Evolutionary conservation across 1,284 basidiomycete genomes (phyloP), one percentile per base, ranked within the genome.

Genomic region (Amylostereum chailletii): DNA sequence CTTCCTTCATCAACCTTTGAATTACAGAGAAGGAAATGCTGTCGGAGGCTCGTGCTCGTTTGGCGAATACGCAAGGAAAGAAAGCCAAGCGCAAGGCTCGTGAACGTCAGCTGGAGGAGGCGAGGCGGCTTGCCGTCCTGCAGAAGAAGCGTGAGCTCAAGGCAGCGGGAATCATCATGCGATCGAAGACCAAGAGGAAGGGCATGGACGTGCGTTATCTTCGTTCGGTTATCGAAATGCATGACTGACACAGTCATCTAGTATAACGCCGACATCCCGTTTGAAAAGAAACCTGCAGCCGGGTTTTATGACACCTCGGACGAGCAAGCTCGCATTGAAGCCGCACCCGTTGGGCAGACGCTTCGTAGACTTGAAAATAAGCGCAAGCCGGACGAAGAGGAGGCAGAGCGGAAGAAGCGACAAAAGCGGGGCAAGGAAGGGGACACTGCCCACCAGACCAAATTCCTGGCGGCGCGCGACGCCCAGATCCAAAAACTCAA

Each of bases 31-130:
- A 99, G 83, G 96, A 99, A 68, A 99, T 99, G 96, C 75, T 99
- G 57, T 98, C 94, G 4, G 96, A 99, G 67, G 96, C 96, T 45
- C 86, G 96, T 59, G 96, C 96, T 6, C 86, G 96, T 71, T 76
- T 99, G 40, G 96, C 96, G 46, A 99, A 99, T 64, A 99, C 96
- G 0, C 96, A 99, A 66, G 96, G 96, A 32, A 99, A 99, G 69
- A 99, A 99, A 69, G 96, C 96, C 1, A 99, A 99, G 69, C 85
- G 96, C 57, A 99, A 99, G 70, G 96, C 94, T 9, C 81, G 96
- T 47, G 96, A 99, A 65, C 83, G 94, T 55, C 93, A 96, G 62
- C 71, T 99, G 45, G 96, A 99, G 62, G 96, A 99, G 65, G 95
- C 96, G 0, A 77, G 95, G 47, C 79, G 96, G 29, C 71, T 99